Percentiles rank a stretch among this genome's conserved stretches.
Conservation (phyloP, 441 rosid species). For the Corymbia citriodora region DNA sequence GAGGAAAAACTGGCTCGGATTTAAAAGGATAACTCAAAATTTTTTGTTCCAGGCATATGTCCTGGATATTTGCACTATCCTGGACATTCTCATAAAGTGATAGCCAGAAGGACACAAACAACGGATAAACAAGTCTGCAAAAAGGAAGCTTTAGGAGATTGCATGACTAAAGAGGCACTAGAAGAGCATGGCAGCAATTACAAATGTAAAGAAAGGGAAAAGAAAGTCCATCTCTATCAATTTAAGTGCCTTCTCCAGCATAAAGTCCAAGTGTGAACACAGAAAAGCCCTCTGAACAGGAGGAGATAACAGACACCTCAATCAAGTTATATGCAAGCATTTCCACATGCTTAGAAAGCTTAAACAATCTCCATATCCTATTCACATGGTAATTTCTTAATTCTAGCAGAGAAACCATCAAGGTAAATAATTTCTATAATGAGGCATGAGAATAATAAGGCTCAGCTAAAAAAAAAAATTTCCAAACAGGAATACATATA, state of each 20-base stretch:
- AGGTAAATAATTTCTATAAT: background rate
- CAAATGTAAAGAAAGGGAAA: background rate
- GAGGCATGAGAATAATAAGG: background rate
- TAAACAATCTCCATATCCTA: background rate
- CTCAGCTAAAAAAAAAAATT: background rate
- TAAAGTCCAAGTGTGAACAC: background rate
- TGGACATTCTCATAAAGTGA: background rate
- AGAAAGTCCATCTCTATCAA: background rate
- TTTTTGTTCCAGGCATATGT: background rate
- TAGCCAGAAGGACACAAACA: background rate
- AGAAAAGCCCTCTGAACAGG: background rate
- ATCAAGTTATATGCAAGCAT: background rate
- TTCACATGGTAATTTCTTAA: background rate
- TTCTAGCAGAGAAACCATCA: background rate
- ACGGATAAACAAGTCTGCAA: background rate
- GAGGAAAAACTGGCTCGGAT: background rate
- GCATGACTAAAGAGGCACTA: background rate
- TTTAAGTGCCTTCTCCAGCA: background rate
- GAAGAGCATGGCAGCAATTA: background rate
- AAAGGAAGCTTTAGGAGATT: background rate
- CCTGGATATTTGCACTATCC: background rate
- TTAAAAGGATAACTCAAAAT: background rate
- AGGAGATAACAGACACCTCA: background rate
- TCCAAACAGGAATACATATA: slow-evolving; percentile 12
- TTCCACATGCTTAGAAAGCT: background rate